Evolutionary conservation across 2,329 filamentous ascomycete species (phyloP).

Genomic region (Venturiaceae sp.): DNA sequence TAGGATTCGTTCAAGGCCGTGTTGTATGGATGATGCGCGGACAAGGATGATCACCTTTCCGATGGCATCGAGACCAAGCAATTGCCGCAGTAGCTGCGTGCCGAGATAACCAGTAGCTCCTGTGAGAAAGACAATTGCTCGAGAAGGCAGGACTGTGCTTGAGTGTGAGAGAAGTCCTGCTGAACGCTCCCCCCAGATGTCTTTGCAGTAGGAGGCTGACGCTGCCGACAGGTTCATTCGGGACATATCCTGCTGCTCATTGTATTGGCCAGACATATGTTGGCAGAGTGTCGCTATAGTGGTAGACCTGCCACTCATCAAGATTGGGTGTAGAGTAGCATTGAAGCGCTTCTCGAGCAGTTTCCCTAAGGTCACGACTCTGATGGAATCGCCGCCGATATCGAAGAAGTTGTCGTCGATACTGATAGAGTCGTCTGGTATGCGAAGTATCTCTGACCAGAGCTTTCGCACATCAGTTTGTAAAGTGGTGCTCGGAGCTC

Average conservation of each 20-base stretch:
- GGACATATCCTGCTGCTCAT: no score
- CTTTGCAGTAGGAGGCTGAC: no score
- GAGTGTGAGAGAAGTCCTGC: no score
- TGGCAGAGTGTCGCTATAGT: no score
- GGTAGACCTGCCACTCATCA: no score
- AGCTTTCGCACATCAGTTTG: background rate
- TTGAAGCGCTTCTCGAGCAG: no score
- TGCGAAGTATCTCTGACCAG: background rate
- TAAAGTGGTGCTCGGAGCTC: background rate
- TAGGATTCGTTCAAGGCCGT: background rate
- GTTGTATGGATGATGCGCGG: background rate
- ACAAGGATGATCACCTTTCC: background rate
- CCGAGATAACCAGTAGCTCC: background rate
- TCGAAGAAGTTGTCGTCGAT: slow-evolving; percentile 29
- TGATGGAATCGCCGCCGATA: slow-evolving; percentile 36
- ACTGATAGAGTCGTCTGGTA: background rate
- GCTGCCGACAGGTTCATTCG: no score
- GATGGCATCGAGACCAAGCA: background rate
- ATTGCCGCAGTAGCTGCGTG: background rate
- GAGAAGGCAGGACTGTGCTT: background rate
- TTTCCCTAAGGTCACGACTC: slow-evolving; percentile 23
- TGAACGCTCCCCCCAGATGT: no score
- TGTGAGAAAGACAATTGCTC: background rate
- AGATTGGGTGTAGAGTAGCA: no score
- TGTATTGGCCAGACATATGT: no score